A percentile compares a stretch with the other conserved stretches of the same genome.
phyloP scores from a whole-genome alignment of 139 green algal genomes.

The Chlorokybus atmophyticus region DNA sequence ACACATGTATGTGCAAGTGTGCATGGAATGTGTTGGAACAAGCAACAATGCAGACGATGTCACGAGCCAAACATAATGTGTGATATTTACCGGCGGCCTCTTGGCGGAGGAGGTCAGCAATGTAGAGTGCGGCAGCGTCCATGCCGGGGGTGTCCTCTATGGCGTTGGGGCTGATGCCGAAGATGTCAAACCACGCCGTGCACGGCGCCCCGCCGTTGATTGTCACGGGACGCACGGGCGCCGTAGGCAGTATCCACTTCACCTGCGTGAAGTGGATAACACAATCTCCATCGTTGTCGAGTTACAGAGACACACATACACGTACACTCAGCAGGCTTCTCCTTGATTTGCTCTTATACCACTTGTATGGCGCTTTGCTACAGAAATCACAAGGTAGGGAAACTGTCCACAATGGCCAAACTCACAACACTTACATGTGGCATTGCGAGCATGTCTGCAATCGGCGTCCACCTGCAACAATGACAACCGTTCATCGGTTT shows the following conservation, averaged over 20 bases:
- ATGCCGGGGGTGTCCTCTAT: constrained; percentile 12
- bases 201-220: constrained; percentile 19
- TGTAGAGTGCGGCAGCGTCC: constrained; percentile 10
- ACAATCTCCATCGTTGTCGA: too few relatives aligned
- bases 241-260: constrained; percentile 20
- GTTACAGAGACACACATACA: too few relatives aligned
- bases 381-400: too few relatives aligned
- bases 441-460: background rate
- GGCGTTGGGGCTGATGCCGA: constrained; percentile 1
- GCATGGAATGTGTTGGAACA: too few relatives aligned
- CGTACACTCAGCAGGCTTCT: too few relatives aligned
- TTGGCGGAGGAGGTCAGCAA: constrained; percentile 1
- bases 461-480: background rate
- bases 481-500: background rate
- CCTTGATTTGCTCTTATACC: too few relatives aligned
- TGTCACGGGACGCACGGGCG: constrained; percentile 9
- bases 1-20: too few relatives aligned
- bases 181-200: constrained; percentile 21
- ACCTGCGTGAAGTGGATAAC: too few relatives aligned
- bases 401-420: background rate
- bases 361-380: too few relatives aligned
- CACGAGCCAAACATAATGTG: too few relatives aligned
- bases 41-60: too few relatives aligned
- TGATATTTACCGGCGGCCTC: too few relatives aligned
- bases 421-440: background rate